Evolutionary conservation across 129 eudicot species (phyloP), one percentile per base, ranked within the genome.

Genomic region (Gnaphalium uliginosum): DNA sequence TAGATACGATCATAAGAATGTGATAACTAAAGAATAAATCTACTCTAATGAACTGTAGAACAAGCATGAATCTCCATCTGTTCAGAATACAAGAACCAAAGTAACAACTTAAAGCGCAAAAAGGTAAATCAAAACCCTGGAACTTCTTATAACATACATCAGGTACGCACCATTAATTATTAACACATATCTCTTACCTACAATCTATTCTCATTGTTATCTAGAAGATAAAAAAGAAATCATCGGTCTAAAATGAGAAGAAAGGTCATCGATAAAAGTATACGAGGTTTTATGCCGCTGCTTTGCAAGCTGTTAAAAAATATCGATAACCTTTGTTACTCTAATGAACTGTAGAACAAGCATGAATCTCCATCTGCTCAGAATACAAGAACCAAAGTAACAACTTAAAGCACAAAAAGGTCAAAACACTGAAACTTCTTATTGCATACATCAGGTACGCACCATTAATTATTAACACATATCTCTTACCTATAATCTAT

Each of bases 311-410:
- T n/a, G n/a, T n/a, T n/a, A n/a, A n/a, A n/a, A n/a, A n/a, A n/a
- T n/a, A n/a, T n/a, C n/a, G n/a, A n/a, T n/a, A n/a, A n/a, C n/a
- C n/a, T n/a, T n/a, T n/a, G n/a, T n/a, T 22, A 24, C 67, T 66
- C 26, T 46, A 43, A 62, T 13, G 60, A 75, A 15, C 35, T 50
- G 66, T 67, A 54, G 73, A 53, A 15, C 57, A 76, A 66, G 33
- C 14, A 30, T 14, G 18, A 41, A 62, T 60, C 46, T 39, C 46
- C 46, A 39, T 73, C 68, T 58, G 37, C 23, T 73, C 59, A 73
- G 17, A 46, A 75, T 48, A 35, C 66, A 30, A 29, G 10, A 17
- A 29, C 11, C n/a, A n/a, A 15, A 17, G 10, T 15, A 62, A 62
- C 41, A 61, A 26, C 64, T 58, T 5, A 26, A 26, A 62, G 21